Base-by-base conservation (phyloP, 768 basidiomycete species). In the Trichaptum fuscoviolaceum region DNA sequence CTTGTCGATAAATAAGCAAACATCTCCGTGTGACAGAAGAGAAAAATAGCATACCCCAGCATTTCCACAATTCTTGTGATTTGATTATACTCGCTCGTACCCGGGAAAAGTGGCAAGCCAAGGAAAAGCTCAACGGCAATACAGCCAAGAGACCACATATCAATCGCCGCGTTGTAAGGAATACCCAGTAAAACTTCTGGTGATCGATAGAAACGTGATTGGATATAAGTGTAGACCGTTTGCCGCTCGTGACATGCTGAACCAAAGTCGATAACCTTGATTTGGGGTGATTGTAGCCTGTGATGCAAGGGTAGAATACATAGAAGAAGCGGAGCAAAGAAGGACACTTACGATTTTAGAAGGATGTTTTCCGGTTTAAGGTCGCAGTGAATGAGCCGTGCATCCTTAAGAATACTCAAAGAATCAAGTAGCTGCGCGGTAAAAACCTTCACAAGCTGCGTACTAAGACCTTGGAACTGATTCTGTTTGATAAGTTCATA, bases 401-500 rank as follows among this genome's bases (percentile, higher is more conserved):
- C 95, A 5, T 98, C 95, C 74, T 99, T 97, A 70, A 99, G 83
- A 5, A 99, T 87, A 9, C 91, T 90, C 75, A 99, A 77, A 1
- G 96, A 89, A 73, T 99, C 96, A 66, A 99, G 80, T 30, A 99
- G 79, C 77, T 99, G 97, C 0, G 93, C 92, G 70, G 96, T 99
- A 75, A 99, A 99, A 59, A 99, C 97, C 74, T 99, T 96, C 74
- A 99, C 97, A 62, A 99, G 89, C 74, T 96, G 93, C 6, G 95
- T 96, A 77, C 91, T 93, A 59, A 99, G 81, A 1, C 97, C 97
- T 77, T 97, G 93, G 84, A 99, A 99, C 75, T 96, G 94, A 77
- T 99, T 99, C 80, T 99, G 97, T 81, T 99, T 99, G 86, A 99
- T 99, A 74, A 99, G 85, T 77, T 99, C 97, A 81, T 99, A 99